A percentile compares a stretch with the other conserved stretches of the same genome.
phyloP scores from a whole-genome alignment of 2,329 filamentous ascomycete species.

The Penicillium hesseltinei region DNA sequence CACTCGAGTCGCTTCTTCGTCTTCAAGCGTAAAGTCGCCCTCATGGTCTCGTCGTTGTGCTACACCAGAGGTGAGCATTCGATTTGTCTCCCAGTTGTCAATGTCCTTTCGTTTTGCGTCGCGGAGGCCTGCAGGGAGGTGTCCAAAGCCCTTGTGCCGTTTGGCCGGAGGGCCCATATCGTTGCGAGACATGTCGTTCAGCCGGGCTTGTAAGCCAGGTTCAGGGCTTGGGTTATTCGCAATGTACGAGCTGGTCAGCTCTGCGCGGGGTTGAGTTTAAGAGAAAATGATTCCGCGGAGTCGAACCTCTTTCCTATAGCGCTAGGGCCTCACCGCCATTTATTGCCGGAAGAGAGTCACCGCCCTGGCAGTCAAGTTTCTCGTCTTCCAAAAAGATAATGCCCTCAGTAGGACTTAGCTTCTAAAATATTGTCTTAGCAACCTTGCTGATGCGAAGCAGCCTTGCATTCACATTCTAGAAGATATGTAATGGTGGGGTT shows the following conservation, averaged over 20 bases:
- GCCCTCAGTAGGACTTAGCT: neutral
- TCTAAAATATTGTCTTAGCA: no score
- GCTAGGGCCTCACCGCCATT: neutral
- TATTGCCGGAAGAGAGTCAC: neutral
- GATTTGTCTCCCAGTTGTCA: slow-evolving; percentile 97
- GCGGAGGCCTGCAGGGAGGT: slow-evolving; percentile 36
- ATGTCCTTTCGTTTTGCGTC: slow-evolving; percentile 78
- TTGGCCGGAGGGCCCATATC: slow-evolving; percentile 40
- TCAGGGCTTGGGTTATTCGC: neutral
- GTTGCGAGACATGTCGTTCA: slow-evolving; percentile 33
- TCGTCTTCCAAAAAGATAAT: neutral
- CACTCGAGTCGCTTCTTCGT: slow-evolving; percentile 83
- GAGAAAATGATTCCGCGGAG: neutral
- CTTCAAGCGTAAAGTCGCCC: slow-evolving; percentile 75
- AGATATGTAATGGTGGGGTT: neutral
- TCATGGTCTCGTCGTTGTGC: slow-evolving; percentile 83
- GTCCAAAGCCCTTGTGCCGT: slow-evolving; percentile 37
- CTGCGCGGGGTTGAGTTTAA: neutral
- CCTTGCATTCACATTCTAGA: neutral
- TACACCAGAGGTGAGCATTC: slow-evolving; percentile 94
- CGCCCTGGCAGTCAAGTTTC: neutral
- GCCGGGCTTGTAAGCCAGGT: neutral
- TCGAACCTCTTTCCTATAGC: slow-evolving; percentile 3
- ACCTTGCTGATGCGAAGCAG: neutral
- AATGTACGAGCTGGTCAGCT: neutral